phyloP scores from a whole-genome alignment of 2,329 filamentous ascomycete genomes.

The Paecilomyces formosus region DNA sequence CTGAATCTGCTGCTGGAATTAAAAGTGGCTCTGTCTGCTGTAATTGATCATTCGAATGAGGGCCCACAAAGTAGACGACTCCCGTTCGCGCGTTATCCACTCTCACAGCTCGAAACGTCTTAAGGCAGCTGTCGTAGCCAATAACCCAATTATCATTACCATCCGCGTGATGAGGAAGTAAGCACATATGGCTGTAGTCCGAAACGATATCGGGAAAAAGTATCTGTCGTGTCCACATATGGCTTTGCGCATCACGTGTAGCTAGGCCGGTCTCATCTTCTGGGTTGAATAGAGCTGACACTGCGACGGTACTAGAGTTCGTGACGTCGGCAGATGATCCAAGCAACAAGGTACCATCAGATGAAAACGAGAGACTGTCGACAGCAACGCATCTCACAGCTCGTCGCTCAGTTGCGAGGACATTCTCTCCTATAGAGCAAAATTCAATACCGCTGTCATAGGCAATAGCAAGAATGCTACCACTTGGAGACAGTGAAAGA shows the following conservation, averaged over 20 bases:
- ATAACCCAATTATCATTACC: constrained; percentile 67
- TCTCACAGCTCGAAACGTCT: constrained; percentile 69
- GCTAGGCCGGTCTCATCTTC: constrained; percentile 44
- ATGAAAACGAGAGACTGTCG: constrained; percentile 67
- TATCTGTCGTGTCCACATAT: constrained; percentile 80
- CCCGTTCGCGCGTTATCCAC: constrained; percentile 69
- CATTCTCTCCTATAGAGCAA: constrained; percentile 60
- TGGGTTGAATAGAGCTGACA: constrained; percentile 74
- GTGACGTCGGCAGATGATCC: constrained; percentile 63
- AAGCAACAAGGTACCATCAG: constrained; percentile 69
- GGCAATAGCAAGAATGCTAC: constrained; percentile 73
- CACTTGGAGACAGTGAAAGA: constrained; percentile 73
- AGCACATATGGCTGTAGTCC: constrained; percentile 68
- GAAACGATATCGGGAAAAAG: constrained; percentile 74
- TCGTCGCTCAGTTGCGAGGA: constrained; percentile 59
- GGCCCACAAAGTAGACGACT: constrained; percentile 72
- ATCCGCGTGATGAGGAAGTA: constrained; percentile 48
- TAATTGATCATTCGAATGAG: constrained; percentile 38
- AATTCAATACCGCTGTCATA: constrained; percentile 89
- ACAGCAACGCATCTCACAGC: constrained; percentile 73
- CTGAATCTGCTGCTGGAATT: constrained; percentile 59
- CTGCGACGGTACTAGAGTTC: constrained; percentile 63
- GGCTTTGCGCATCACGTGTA: constrained; percentile 55
- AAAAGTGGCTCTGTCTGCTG: constrained; percentile 61
- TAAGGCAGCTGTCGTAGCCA: constrained; percentile 67